Conservation (phyloP, 305 asterid genomes). For the Euphrasia arctica region DNA sequence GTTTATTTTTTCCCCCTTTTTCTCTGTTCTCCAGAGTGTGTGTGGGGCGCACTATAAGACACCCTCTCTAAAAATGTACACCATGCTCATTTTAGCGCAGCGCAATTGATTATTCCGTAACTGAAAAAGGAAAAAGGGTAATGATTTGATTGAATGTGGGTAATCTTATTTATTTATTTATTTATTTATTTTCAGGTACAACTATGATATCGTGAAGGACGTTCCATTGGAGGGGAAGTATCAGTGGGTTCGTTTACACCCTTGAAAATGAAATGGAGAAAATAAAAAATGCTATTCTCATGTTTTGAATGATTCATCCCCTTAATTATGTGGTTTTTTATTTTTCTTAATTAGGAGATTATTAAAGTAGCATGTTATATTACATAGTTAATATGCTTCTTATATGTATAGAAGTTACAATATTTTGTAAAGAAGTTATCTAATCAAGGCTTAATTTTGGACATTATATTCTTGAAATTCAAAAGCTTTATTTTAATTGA, state of each 20-base stretch:
- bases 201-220: conserved; percentile 73
- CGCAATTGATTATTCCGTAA: conserved; percentile 34
- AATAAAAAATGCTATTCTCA: conserved; percentile 33
- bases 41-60: no score
- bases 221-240: conserved; percentile 77
- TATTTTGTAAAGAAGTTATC: not conserved
- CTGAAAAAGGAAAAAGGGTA: conserved; percentile 35
- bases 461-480: no score
- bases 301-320: no score
- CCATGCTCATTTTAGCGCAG: conserved; percentile 41
- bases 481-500: no score
- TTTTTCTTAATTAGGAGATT: conserved; percentile 1
- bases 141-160: conserved; percentile 30
- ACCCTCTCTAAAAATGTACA: conserved; percentile 17
- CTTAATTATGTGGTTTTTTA: not conserved
- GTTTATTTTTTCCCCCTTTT: conserved; percentile 11
- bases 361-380: conserved; percentile 26
- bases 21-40: no score
- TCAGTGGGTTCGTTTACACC: conserved; percentile 72
- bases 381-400: conserved; percentile 21
- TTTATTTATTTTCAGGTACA: conserved; percentile 55
- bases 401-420: not conserved
- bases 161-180: conserved; percentile 3
- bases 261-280: conserved; percentile 32
- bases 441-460: conserved; percentile 15